phyloP scores from a whole-genome alignment of 805 yeast species.

The Kazachstania bromeliacearum region DNA sequence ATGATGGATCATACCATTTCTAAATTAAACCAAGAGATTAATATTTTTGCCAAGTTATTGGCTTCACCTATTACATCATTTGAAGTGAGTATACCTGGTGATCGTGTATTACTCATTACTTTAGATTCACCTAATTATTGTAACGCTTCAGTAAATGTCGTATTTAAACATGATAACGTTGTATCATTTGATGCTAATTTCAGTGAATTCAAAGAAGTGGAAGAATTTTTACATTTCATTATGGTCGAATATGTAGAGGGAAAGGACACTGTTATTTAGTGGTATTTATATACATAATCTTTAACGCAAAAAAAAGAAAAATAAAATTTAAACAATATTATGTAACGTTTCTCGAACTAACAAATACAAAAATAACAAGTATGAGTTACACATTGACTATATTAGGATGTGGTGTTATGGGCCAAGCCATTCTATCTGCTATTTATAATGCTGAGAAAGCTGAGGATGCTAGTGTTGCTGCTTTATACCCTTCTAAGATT shows the following conservation, averaged over 20 bases:
- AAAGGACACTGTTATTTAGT: not conserved
- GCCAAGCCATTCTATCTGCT: conserved; percentile 83
- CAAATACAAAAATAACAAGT: too few relatives aligned
- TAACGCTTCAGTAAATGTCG: conserved; percentile 20
- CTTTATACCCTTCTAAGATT: conserved; percentile 56
- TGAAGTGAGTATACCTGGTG: conserved; percentile 8
- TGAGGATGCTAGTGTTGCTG: conserved; percentile 18
- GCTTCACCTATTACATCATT: conserved; percentile 18
- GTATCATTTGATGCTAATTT: conserved; percentile 21
- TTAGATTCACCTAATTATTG: conserved; percentile 27
- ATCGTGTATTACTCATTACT: conserved; percentile 11
- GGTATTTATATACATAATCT: too few relatives aligned
- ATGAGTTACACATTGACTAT: conserved; percentile 55
- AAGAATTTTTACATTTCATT: conserved; percentile 28
- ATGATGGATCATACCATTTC: conserved; percentile 16
- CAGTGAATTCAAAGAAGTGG: conserved; percentile 28
- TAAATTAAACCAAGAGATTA: conserved; percentile 19
- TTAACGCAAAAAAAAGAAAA: too few relatives aligned
- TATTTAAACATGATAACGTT: conserved; percentile 8
- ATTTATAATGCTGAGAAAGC: conserved; percentile 27
- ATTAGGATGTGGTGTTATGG: conserved; percentile 93
- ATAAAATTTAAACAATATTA: too few relatives aligned
- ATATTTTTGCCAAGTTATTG: conserved; percentile 16
- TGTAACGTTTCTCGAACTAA: too few relatives aligned
- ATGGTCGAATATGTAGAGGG: conserved; percentile 20